Evolutionary conservation across 1,284 basidiomycete genomes (phyloP).

Genomic region (Marasmius fiardii): DNA sequence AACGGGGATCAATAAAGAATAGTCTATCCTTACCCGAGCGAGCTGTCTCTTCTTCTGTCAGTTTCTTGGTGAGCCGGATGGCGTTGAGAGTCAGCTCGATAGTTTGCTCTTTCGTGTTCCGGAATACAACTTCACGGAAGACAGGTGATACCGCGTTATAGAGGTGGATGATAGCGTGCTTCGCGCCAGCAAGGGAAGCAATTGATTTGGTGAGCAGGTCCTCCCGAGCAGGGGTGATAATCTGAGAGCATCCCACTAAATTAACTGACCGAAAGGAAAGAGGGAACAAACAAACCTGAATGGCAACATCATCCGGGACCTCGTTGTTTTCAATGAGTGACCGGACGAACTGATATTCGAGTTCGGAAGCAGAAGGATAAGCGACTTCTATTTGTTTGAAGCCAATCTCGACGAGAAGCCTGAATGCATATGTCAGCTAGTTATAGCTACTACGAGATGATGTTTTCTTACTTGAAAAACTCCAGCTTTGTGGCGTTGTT

Average conservation of each 20-base stretch:
- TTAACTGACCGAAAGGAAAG: neutral
- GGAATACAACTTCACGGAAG: constrained; percentile 88
- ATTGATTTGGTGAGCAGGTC: constrained; percentile 84
- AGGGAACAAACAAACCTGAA: constrained; percentile 63
- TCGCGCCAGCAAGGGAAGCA: constrained; percentile 77
- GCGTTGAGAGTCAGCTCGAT: constrained; percentile 77
- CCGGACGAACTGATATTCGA: constrained; percentile 84
- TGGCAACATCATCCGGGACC: constrained; percentile 85
- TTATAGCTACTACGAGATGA: neutral
- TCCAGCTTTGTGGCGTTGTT: constrained; percentile 75
- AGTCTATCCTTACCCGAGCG: constrained; percentile 29
- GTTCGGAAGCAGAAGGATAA: constrained; percentile 85
- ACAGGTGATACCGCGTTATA: constrained; percentile 88
- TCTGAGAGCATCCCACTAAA: constrained; percentile 36
- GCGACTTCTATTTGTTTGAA: constrained; percentile 92
- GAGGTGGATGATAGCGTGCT: constrained; percentile 88
- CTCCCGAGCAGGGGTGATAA: constrained; percentile 81
- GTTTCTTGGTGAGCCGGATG: constrained; percentile 72
- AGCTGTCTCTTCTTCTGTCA: constrained; percentile 69
- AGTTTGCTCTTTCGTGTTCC: constrained; percentile 79
- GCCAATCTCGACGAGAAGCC: constrained; percentile 69
- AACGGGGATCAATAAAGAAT: neutral
- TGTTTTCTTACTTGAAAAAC: constrained; percentile 64
- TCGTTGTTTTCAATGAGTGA: constrained; percentile 69
- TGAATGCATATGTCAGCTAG: constrained; percentile 5